Evolutionary conservation across 176 grass and related monocot species (phyloP).

Genomic region (Avena atlantica): DNA sequence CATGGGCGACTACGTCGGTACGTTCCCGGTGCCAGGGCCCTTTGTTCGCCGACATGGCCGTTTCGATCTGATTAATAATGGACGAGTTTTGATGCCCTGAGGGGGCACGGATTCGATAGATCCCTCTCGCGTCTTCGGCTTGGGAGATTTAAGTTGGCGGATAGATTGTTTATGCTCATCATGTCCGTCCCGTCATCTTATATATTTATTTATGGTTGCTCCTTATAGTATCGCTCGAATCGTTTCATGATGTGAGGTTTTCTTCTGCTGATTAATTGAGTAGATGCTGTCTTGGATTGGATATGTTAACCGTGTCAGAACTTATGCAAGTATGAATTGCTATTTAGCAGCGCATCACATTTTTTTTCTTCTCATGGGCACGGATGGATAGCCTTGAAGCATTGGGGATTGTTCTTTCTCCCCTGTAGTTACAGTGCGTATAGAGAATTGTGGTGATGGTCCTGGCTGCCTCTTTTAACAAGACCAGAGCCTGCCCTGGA

Average conservation of each 20-base stretch:
- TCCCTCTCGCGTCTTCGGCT: neutral
- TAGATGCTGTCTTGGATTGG: neutral
- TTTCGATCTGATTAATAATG: constrained; percentile 32
- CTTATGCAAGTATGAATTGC: neutral
- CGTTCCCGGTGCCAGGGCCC: neutral
- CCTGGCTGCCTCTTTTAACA: neutral
- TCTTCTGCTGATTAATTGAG: neutral
- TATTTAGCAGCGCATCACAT: neutral
- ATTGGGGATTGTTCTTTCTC: neutral
- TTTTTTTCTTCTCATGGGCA: neutral
- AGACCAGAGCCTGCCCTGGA: neutral
- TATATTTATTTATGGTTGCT: neutral
- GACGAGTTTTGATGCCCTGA: neutral
- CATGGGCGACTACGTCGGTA: constrained; percentile 69
- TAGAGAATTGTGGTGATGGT: constrained; percentile 15
- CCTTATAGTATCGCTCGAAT: neutral
- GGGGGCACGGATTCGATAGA: neutral
- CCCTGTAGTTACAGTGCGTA: neutral
- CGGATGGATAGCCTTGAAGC: neutral
- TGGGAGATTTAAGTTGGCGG: neutral
- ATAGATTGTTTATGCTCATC: neutral
- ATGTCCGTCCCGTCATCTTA: neutral
- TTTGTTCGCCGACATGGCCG: neutral
- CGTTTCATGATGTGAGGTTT: neutral
- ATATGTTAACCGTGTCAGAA: neutral